phyloP scores from a whole-genome alignment of 805 yeast genomes.

The Candida takata region DNA sequence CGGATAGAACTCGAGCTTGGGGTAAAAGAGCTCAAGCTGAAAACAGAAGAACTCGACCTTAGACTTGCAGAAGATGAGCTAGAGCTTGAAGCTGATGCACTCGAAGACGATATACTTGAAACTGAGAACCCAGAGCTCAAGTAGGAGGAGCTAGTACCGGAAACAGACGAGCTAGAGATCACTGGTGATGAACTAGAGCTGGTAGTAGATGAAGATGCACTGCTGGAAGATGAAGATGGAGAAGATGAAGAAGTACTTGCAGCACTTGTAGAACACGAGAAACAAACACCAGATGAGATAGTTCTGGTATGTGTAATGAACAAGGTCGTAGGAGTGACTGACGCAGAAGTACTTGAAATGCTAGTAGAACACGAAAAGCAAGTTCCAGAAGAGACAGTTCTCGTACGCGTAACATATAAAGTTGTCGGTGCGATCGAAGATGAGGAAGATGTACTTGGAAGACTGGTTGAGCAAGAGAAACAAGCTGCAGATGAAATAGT shows the following conservation, averaged over 20 bases:
- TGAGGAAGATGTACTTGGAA: not conserved
- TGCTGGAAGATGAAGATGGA: not conserved
- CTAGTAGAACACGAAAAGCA: not conserved
- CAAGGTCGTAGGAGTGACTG: not conserved
- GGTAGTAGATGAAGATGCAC: not conserved
- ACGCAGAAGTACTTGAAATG: not conserved
- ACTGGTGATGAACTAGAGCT: not conserved
- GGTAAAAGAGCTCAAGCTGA: not conserved
- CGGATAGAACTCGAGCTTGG: not conserved
- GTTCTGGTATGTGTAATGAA: not conserved
- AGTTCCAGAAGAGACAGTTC: not conserved
- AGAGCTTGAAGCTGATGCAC: not conserved
- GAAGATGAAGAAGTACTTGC: not conserved
- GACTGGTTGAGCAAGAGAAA: not conserved
- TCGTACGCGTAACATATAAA: not conserved
- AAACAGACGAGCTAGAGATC: not conserved
- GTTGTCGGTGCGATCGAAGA: constrained; percentile 1
- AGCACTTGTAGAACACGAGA: not conserved
- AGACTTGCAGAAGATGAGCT: not conserved
- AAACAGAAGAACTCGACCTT: not conserved
- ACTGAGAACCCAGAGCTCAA: not conserved
- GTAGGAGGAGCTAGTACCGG: not conserved
- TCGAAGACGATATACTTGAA: not conserved
- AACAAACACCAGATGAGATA: not conserved
- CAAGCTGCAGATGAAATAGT: not conserved